These are phyloP conservation scores for Didymella segeticola DNA, from an alignment of 2,329 filamentous ascomycete species.

Conservation along the genomic window DNA sequence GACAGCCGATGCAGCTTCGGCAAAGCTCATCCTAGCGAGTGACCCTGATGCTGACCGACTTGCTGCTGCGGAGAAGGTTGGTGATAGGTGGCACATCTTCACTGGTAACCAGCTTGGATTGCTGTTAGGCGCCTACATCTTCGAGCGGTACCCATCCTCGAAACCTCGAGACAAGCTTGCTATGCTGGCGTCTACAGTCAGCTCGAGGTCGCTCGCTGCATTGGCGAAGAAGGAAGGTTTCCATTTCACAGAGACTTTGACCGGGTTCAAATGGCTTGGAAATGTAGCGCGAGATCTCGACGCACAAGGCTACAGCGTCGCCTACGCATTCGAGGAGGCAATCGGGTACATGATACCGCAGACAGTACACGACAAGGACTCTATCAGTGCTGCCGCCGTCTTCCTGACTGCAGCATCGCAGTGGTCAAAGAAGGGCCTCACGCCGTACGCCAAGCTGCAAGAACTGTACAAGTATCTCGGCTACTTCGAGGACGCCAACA, in stretches of 20 bases:
- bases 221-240: constrained; percentile 64
- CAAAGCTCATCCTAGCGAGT: constrained; percentile 64
- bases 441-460: constrained; percentile 64
- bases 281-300: constrained; percentile 63
- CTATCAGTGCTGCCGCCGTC: constrained; percentile 65
- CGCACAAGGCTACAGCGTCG: constrained; percentile 56
- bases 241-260: constrained; percentile 66
- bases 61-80: constrained; percentile 65
- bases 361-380: constrained; percentile 70
- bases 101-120: constrained; percentile 71
- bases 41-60: constrained; percentile 72
- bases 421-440: constrained; percentile 61
- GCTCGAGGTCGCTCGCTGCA: constrained; percentile 66
- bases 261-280: constrained; percentile 73
- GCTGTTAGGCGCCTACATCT: constrained; percentile 64
- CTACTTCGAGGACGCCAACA: constrained; percentile 68
- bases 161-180: constrained; percentile 53
- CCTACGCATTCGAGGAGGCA: constrained; percentile 70
- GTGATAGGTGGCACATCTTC: constrained; percentile 64
- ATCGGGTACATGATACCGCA: constrained; percentile 71
- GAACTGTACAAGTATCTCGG: constrained; percentile 64
- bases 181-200: constrained; percentile 69
- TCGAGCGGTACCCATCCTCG: constrained; percentile 54
- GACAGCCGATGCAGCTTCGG: constrained; percentile 58
- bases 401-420: constrained; percentile 63